Evolutionary conservation across 352 stramenopile species (phyloP), one percentile per base, ranked within the genome.

Genomic region (Discostella stelligera): DNA sequence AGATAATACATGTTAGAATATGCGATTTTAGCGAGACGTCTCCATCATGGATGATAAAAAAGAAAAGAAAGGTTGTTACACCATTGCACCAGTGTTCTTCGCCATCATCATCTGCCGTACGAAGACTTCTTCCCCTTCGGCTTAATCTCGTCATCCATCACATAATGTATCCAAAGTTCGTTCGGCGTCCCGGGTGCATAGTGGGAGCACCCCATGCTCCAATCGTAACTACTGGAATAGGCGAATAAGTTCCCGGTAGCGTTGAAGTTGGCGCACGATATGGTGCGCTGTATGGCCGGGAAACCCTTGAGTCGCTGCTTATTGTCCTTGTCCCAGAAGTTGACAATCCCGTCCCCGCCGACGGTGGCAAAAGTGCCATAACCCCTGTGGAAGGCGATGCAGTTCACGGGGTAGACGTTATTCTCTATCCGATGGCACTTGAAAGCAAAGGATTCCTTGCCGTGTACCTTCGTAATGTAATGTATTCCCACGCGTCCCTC

Each of bases 261-360:
- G 83, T 98, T 98, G 84, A 98, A 98, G 55, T 90, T 93, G 68
- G 94, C 95, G 59, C 90, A 90, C 37, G 93, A 91, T 74, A 98
- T 98, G 9, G 94, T 90, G 60, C 95, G 90, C 76, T 96, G 71
- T 68, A 92, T 88, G 20, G 79, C 74, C 20, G 74, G 71, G 66
- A 95, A 95, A 54, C 84, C 90, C 88, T 98, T 98, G 60, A 99
- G 91, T 69, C 96, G 94, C 84, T 98, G 95, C 37, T 97, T 97
- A 18, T 95, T 97, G 77, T 98, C 96, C 86, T 98, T 98, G 89
- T 98, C 96, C 97, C 97, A 98, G 87, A 98, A 98, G 81, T 96
- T 98, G 71, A 97, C 98, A 46, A 96, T 95, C 55, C 96, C 96
- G 79, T 99, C 96, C 25, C 91, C 90, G 13, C 97, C 97, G 5